A percentile compares a stretch with the other conserved stretches of the same genome.
phyloP scores from a whole-genome alignment of 345 rosid genomes.

The Brassica juncea region DNA sequence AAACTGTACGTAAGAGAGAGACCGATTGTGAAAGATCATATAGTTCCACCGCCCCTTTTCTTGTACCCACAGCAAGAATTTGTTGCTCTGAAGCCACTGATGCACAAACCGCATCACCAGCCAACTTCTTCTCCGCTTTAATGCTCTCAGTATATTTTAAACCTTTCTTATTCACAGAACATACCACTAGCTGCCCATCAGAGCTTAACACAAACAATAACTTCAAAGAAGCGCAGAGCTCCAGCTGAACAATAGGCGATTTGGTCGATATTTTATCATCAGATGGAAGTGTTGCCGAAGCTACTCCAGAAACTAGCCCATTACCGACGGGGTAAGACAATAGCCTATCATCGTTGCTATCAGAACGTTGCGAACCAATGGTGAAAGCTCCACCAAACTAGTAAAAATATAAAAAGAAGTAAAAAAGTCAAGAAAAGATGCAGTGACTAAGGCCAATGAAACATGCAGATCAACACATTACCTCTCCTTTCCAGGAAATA shows the following conservation, averaged over 20 bases:
- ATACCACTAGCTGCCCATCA: constrained; percentile 71
- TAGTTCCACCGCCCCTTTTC: constrained; percentile 81
- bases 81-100: constrained; percentile 89
- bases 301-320: constrained; percentile 54
- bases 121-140: constrained; percentile 67
- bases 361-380: constrained; percentile 45
- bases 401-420: constrained; percentile 5
- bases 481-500: constrained; percentile 99
- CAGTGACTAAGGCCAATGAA: constrained; percentile 4
- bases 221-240: constrained; percentile 67
- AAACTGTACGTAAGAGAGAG: constrained; percentile 75
- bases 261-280: constrained; percentile 42
- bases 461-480: constrained; percentile 38
- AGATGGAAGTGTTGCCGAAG: constrained; percentile 39
- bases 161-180: constrained; percentile 88
- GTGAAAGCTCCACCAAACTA: constrained; percentile 85
- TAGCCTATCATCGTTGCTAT: constrained; percentile 41
- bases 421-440: background rate
- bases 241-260: constrained; percentile 63
- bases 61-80: constrained; percentile 94
- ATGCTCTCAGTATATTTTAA: constrained; percentile 68
- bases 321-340: constrained; percentile 47
- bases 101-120: constrained; percentile 76
- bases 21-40: constrained; percentile 73
- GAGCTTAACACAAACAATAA: constrained; percentile 71